Evolutionary conservation across 306 rosid species (phyloP), one percentile per base, ranked within the genome.

Genomic region (Pterocarpus santalinus): DNA sequence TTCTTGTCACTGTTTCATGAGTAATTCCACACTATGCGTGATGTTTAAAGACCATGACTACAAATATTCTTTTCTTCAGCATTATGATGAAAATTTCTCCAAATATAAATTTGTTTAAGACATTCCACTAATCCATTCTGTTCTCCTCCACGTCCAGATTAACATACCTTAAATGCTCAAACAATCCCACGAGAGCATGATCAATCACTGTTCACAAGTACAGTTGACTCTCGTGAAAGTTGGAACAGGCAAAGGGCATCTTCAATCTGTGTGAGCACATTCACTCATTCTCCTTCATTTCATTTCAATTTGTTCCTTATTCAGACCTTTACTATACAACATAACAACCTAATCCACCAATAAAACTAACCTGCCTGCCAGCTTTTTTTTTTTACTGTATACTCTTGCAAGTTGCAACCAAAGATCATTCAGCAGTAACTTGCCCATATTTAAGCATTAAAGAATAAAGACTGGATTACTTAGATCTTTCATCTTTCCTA

Each of bases 381-480:
- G 30, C 10, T 64, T 63, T 52, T 10, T 13, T 6, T 2, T 43
- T 5, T 2, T 38, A 72, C 65, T 8, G 14, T 14, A 51, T 3
- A 28, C 30, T 61, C 60, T 70, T 22, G 44, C 56, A 80, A 60
- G 15, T 35, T 3, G 16, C 47, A 47, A 33, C 44, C 44, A 76
- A 63, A 61, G 63, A 43, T 34, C 75, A 73, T n/a, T 41, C 17
- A 64, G 38, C 28, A 9, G 13, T 30, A 73, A 55, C 74, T 80
- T 17, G 28, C 28, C 28, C 28, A 22, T 22, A 22, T 22, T 22
- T 22, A 22, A 22, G 28, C 28, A 22, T 22, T 22, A 22, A 22
- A 22, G 28, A 22, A 22, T 22, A 22, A 22, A 22, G 28, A 22
- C 28, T 22, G 28, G 28, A 22, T 22, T 22, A 22, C 28, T 22